Conservation (phyloP, 1,284 basidiomycete species). For the Irpex sp. region DNA sequence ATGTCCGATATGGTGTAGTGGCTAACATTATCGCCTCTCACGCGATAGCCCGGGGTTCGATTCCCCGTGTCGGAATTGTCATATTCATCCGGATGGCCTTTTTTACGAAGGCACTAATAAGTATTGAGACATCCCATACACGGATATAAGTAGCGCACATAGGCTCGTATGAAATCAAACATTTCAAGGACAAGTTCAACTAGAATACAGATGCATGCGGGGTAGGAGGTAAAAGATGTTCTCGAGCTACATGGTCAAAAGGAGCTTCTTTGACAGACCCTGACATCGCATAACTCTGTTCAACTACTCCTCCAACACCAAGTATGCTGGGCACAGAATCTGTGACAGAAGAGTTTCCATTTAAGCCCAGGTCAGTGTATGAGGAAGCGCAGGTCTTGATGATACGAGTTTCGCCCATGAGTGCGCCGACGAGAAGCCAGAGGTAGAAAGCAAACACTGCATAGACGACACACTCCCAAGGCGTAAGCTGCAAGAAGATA, state of each 20-base stretch:
- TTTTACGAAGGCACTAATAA: not conserved
- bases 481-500: not conserved
- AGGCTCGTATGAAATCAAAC: too few relatives aligned
- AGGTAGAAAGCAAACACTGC: not conserved
- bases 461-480: not conserved
- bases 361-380: not conserved
- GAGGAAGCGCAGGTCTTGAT: not conserved
- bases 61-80: conserved; percentile 20
- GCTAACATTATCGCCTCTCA: conserved; percentile 24
- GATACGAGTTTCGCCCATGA: not conserved
- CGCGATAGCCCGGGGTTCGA: conserved; percentile 22
- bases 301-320: not conserved
- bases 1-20: conserved; percentile 21
- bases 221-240: not conserved
- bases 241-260: not conserved
- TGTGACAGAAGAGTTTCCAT: not conserved
- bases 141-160: too few relatives aligned
- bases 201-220: not conserved
- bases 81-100: not conserved
- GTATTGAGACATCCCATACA: not conserved
- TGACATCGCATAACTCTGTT: not conserved
- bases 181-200: not conserved
- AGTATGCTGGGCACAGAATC: too few relatives aligned
- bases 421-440: not conserved
- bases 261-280: not conserved